phyloP scores from a whole-genome alignment of 2,329 filamentous ascomycete genomes.

The Colletotrichum sp. region DNA sequence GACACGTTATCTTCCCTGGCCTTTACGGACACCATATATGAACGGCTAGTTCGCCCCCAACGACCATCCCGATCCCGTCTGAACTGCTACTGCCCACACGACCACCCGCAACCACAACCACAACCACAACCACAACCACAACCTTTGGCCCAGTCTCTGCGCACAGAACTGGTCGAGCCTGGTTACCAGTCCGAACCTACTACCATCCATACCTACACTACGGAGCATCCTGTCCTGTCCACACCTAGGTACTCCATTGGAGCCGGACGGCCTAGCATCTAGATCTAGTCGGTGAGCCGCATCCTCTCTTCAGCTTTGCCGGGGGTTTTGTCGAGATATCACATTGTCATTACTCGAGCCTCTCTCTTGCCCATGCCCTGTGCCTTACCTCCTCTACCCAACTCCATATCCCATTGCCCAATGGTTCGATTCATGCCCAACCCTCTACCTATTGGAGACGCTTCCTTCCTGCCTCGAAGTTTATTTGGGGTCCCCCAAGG shows the following conservation, averaged over 20 bases:
- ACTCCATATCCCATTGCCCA: background rate
- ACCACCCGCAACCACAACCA: background rate
- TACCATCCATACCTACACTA: too few relatives aligned
- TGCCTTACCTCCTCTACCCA: background rate
- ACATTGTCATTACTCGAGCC: background rate
- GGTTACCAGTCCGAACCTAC: too few relatives aligned
- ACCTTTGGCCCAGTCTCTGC: background rate
- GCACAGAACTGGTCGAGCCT: background rate
- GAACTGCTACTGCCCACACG: background rate
- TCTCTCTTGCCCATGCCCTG: background rate
- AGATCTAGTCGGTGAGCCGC: conserved; percentile 5
- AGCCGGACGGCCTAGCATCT: background rate
- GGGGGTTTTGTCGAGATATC: background rate
- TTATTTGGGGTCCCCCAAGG: background rate
- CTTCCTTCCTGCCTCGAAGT: background rate
- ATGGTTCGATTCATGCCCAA: background rate
- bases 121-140: background rate
- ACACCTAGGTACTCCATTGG: background rate
- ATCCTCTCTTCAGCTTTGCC: background rate
- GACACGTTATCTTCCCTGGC: background rate
- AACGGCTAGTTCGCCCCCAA: conserved; percentile 1
- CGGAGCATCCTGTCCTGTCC: background rate
- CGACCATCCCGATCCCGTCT: background rate
- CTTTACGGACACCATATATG: background rate
- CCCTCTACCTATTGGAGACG: background rate